These are phyloP conservation scores for Saccharomycopsis selenospora DNA, from an alignment of 805 yeast species.

Conservation along the genomic window DNA sequence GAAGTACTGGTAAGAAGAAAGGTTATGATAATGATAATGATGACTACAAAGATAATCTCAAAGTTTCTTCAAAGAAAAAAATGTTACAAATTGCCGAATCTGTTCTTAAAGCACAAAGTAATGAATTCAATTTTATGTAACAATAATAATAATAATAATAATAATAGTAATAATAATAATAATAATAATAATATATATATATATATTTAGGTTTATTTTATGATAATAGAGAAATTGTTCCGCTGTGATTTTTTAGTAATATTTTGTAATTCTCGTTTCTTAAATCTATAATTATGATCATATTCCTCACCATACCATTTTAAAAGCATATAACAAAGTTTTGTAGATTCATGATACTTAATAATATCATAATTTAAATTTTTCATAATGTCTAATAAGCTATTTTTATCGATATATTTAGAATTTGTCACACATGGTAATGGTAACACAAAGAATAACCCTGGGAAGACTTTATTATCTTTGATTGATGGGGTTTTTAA, in stretches of 20 bases:
- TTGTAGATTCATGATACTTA: constrained; percentile 51
- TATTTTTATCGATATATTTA: constrained; percentile 53
- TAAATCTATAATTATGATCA: constrained; percentile 3
- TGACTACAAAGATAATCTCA: constrained; percentile 34
- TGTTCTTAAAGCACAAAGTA: constrained; percentile 55
- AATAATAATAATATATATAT: too few relatives aligned
- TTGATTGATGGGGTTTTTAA: constrained; percentile 32
- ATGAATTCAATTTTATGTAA: constrained; percentile 59
- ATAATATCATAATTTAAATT: constrained; percentile 50
- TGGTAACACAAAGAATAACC: constrained; percentile 77
- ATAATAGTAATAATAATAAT: too few relatives aligned
- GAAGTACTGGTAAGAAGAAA: constrained; percentile 25
- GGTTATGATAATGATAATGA: constrained; percentile 22
- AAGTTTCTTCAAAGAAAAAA: constrained; percentile 61
- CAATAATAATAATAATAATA: too few relatives aligned
- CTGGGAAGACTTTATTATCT: constrained; percentile 24
- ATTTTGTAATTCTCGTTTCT: constrained; percentile 11
- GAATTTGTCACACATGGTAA: constrained; percentile 81
- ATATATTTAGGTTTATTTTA: constrained; percentile 1
- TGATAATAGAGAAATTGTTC: constrained; percentile 18
- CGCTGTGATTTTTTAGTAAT: constrained; percentile 8
- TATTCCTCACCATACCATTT: constrained; percentile 35
- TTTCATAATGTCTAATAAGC: constrained; percentile 42
- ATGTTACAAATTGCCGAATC: constrained; percentile 69
- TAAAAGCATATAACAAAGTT: constrained; percentile 67